phyloP scores from a whole-genome alignment of 2,329 filamentous ascomycete species.

The Escovopsis weberi region DNA sequence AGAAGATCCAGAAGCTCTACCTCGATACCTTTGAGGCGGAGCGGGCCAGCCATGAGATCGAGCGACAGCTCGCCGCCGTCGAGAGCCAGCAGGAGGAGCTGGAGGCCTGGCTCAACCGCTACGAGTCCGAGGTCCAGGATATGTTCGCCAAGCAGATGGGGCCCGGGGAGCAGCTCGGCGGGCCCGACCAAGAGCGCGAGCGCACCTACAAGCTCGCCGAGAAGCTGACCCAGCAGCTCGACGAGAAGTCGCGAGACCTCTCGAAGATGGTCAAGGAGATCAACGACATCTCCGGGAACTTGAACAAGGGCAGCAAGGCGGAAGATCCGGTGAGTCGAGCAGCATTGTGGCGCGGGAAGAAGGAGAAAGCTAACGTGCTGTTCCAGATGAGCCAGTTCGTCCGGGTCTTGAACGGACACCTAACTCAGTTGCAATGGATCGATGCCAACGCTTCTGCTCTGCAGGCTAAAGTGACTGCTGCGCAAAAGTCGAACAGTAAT shows the following conservation, averaged over 20 bases:
- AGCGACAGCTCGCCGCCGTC: conserved; percentile 76
- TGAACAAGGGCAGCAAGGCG: conserved; percentile 79
- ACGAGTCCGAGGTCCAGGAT: conserved; percentile 82
- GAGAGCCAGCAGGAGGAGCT: conserved; percentile 91
- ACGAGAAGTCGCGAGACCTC: conserved; percentile 86
- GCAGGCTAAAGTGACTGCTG: conserved; percentile 66
- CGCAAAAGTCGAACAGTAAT: conserved; percentile 63
- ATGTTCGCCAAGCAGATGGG: conserved; percentile 70
- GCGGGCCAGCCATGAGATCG: conserved; percentile 82
- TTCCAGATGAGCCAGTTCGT: conserved; percentile 82
- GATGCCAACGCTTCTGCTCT: conserved; percentile 71
- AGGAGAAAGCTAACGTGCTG: conserved; percentile 11
- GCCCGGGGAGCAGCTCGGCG: conserved; percentile 60
- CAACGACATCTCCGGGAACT: conserved; percentile 75
- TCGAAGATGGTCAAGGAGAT: conserved; percentile 97
- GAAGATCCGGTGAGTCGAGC: conserved; percentile 61
- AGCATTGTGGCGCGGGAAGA: conserved; percentile 4
- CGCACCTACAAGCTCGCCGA: conserved; percentile 92
- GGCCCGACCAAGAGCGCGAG: conserved; percentile 91
- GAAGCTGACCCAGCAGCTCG: conserved; percentile 76
- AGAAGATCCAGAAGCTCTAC: conserved; percentile 90
- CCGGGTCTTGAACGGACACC: conserved; percentile 82
- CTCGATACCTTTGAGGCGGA: conserved; percentile 87
- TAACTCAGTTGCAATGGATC: conserved; percentile 85
- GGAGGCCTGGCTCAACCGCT: conserved; percentile 73